These are phyloP conservation scores for Sesbania bispinosa DNA, from an alignment of 306 rosid species.

Conservation along the genomic window DNA sequence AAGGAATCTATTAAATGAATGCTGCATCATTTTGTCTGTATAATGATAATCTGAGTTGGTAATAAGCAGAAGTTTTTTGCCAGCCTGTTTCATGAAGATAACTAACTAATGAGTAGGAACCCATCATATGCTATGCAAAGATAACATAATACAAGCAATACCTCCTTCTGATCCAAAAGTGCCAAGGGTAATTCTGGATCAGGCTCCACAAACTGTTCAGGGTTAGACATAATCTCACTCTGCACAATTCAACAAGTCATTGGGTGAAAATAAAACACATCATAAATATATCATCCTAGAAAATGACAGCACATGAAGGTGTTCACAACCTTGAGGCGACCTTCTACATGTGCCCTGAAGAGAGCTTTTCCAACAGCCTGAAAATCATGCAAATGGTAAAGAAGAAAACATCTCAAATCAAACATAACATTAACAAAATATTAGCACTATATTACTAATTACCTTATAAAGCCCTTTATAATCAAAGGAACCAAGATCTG, in stretches of 20 bases:
- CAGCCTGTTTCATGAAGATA: conserved; percentile 65
- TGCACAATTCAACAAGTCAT: conserved; percentile 43
- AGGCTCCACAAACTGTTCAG: conserved; percentile 92
- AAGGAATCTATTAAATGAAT: conserved; percentile 91
- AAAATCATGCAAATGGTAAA: conserved; percentile 45
- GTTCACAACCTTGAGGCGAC: conserved; percentile 90
- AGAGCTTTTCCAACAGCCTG: conserved; percentile 98
- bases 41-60: conserved; percentile 94
- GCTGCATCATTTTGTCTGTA: conserved; percentile 95
- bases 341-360: conserved; percentile 97
- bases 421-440: not conserved
- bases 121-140: conserved; percentile 6
- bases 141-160: conserved; percentile 21
- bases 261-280: conserved; percentile 6
- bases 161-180: conserved; percentile 97
- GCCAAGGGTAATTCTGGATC: conserved; percentile 92
- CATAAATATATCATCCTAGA: not conserved
- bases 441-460: conserved; percentile 26
- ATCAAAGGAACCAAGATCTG: conserved; percentile 77
- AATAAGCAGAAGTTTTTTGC: conserved; percentile 90
- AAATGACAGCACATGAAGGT: not conserved
- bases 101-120: conserved; percentile 23
- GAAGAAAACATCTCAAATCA: conserved; percentile 21
- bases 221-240: conserved; percentile 98
- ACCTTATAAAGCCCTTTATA: conserved; percentile 95